phyloP scores from a whole-genome alignment of 345 rosid genomes.

The Citrus glauca region DNA sequence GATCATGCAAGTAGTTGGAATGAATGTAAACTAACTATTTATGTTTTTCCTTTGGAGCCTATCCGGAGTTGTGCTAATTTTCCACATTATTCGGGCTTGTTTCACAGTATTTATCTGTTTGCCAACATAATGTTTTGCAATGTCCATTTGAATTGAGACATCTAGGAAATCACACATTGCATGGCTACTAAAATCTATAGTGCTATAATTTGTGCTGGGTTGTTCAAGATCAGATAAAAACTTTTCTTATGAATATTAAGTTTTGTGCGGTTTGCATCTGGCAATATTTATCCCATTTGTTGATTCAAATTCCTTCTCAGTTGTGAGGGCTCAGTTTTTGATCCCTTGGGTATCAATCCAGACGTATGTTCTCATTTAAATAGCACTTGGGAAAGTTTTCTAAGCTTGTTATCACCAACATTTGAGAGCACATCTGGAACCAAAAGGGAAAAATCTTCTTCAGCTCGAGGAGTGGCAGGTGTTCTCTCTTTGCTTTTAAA shows the following conservation, averaged over 20 bases:
- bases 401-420: slow-evolving; percentile 49
- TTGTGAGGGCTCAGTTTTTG: slow-evolving; percentile 52
- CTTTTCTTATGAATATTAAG: neutral
- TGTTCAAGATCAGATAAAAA: neutral
- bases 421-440: slow-evolving; percentile 58
- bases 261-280: neutral
- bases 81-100: neutral
- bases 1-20: neutral
- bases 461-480: slow-evolving; percentile 90
- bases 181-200: neutral
- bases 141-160: neutral
- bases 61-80: neutral
- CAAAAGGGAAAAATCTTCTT: slow-evolving; percentile 59
- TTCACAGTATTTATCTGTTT: neutral
- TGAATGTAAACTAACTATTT: neutral
- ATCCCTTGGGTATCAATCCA: slow-evolving; percentile 77
- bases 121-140: neutral
- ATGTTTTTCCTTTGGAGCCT: neutral
- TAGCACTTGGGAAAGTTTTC: slow-evolving; percentile 54
- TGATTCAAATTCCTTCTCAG: slow-evolving; percentile 47
- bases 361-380: slow-evolving; percentile 40
- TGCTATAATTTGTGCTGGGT: neutral
- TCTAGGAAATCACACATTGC: neutral
- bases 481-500: slow-evolving; percentile 13
- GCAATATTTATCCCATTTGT: slow-evolving; percentile 17